phyloP scores from a whole-genome alignment of 805 yeast genomes.

The Candida pseudoglaebosa region DNA sequence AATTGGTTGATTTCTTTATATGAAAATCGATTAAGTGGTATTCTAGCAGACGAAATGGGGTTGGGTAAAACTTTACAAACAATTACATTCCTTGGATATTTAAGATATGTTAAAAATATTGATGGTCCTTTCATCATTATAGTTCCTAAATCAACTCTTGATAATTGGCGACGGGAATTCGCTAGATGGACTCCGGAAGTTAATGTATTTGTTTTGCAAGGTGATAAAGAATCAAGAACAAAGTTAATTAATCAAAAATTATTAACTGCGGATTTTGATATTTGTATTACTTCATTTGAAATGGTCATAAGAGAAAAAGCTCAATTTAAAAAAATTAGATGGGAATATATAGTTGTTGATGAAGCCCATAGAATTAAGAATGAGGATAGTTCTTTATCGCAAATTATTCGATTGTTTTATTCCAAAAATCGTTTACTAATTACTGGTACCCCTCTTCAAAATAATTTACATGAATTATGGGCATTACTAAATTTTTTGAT shows the following conservation, averaged over 20 bases:
- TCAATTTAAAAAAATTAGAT: slow-evolving; percentile 71
- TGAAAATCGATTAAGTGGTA: slow-evolving; percentile 87
- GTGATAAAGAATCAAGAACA: slow-evolving; percentile 77
- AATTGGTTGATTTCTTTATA: slow-evolving; percentile 91
- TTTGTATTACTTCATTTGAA: slow-evolving; percentile 85
- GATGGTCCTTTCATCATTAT: slow-evolving; percentile 90
- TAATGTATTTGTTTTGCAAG: slow-evolving; percentile 78
- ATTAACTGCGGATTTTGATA: slow-evolving; percentile 79
- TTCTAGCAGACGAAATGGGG: slow-evolving; percentile 98
- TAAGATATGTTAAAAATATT: slow-evolving; percentile 71
- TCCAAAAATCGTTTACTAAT: slow-evolving; percentile 81
- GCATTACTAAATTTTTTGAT: slow-evolving; percentile 83
- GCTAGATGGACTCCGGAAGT: slow-evolving; percentile 96
- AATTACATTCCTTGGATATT: slow-evolving; percentile 83
- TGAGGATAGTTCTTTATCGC: slow-evolving; percentile 88
- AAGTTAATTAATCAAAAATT: slow-evolving; percentile 56
- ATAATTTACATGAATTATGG: slow-evolving; percentile 95
- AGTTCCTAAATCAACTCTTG: slow-evolving; percentile 93
- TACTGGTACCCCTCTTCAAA: slow-evolving; percentile 95
- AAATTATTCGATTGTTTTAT: slow-evolving; percentile 83
- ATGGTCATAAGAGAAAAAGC: slow-evolving; percentile 89
- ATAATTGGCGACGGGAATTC: slow-evolving; percentile 95
- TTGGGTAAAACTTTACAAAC: slow-evolving; percentile 95
- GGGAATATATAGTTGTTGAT: slow-evolving; percentile 93
- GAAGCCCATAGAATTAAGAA: slow-evolving; percentile 97